Evolutionary conservation across 176 grass and related monocot species (phyloP).

Genomic region (Miscanthus lutarioriparius): DNA sequence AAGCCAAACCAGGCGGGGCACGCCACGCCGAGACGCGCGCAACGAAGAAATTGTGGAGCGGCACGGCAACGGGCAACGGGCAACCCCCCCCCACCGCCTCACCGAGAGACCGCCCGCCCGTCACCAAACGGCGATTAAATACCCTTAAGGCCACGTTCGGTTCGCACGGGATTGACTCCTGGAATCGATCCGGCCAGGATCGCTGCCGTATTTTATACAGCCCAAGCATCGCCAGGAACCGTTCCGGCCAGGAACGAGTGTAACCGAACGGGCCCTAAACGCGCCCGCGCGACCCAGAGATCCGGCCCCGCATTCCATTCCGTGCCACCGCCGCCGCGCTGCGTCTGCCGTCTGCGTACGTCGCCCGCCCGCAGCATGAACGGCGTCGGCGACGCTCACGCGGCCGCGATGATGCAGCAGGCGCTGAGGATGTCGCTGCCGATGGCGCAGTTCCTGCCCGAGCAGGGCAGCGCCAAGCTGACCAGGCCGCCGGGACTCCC

Average conservation of each 20-base stretch:
- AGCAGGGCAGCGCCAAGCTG: slow-evolving; percentile 9
- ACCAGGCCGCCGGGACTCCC: slow-evolving; percentile 37
- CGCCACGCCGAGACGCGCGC: no score
- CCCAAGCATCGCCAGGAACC: no score
- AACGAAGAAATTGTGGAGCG: neutral
- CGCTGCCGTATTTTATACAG: no score
- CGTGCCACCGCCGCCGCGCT: neutral
- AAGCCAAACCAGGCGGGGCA: no score
- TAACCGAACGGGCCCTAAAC: no score
- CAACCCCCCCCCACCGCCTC: neutral
- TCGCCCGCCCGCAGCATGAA: slow-evolving; percentile 28
- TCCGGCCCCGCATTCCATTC: neutral
- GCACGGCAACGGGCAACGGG: neutral
- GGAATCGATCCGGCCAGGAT: no score
- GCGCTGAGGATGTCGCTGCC: slow-evolving; percentile 29
- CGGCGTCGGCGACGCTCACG: slow-evolving; percentile 45
- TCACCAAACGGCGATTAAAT: slow-evolving; percentile 44
- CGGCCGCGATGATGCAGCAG: slow-evolving; percentile 47
- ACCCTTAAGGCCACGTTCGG: no score
- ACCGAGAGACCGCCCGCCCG: neutral
- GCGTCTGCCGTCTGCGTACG: neutral
- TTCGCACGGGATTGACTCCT: no score
- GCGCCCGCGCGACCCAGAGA: neutral
- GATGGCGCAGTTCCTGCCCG: neutral
- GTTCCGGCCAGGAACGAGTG: no score